phyloP scores from a whole-genome alignment of 495 filamentous ascomycete species.

The Penicillium atrosanguineum region DNA sequence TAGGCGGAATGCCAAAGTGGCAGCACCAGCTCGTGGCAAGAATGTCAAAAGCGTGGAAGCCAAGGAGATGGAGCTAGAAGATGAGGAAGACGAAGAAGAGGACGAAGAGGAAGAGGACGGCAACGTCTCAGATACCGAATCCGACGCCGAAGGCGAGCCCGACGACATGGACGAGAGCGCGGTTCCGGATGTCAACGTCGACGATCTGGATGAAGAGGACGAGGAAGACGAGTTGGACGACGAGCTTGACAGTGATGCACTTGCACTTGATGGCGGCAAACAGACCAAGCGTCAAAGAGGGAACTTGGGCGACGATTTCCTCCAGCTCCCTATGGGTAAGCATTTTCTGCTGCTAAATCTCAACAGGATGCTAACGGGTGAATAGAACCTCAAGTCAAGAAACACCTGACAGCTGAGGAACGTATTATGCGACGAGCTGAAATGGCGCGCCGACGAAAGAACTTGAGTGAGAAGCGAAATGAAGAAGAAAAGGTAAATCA shows the following conservation, averaged over 20 bases:
- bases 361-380: constrained; percentile 12
- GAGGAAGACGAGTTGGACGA: constrained; percentile 60
- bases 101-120: constrained; percentile 55
- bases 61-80: constrained; percentile 58
- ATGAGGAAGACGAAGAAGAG: constrained; percentile 51
- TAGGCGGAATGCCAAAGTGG: constrained; percentile 30
- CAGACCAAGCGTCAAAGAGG: constrained; percentile 87
- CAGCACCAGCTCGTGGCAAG: constrained; percentile 32
- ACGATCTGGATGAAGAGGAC: constrained; percentile 48
- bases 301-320: constrained; percentile 62
- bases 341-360: not conserved
- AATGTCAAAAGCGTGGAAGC: constrained; percentile 53
- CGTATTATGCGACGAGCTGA: constrained; percentile 92
- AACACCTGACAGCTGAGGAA: constrained; percentile 88
- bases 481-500: constrained; percentile 90
- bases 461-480: constrained; percentile 95
- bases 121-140: constrained; percentile 44
- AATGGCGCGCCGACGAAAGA: constrained; percentile 93
- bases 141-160: constrained; percentile 50
- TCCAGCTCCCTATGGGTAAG: constrained; percentile 84
- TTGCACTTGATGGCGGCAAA: constrained; percentile 66
- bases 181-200: constrained; percentile 34
- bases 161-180: constrained; percentile 51
- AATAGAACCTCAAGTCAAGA: constrained; percentile 88
- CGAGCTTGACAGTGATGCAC: constrained; percentile 64